These are phyloP conservation scores for Paspalum vaginatum DNA, from an alignment of 176 grass and related monocot species.

Conservation along the genomic window DNA sequence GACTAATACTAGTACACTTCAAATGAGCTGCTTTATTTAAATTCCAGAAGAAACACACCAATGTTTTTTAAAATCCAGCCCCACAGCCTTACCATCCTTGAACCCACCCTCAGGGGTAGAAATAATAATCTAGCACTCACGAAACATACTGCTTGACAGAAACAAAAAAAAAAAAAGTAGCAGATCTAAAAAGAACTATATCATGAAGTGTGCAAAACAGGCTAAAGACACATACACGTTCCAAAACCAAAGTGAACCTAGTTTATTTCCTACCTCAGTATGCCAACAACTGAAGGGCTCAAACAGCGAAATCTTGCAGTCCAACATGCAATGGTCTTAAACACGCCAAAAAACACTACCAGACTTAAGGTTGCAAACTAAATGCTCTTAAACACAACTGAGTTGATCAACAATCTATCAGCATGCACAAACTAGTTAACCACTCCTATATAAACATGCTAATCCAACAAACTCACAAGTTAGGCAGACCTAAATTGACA, in stretches of 20 bases:
- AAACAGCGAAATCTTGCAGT: background rate
- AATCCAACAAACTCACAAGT: background rate
- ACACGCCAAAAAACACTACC: background rate
- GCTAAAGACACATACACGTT: background rate
- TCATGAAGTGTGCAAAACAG: background rate
- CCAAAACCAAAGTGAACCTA: background rate
- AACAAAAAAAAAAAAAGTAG: background rate
- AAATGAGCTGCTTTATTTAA: background rate
- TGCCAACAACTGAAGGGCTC: conserved; percentile 4
- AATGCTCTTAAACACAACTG: background rate
- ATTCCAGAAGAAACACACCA: background rate
- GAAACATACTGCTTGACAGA: background rate
- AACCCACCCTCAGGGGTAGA: background rate
- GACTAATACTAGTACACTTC: background rate
- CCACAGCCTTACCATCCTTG: background rate
- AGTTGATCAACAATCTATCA: background rate
- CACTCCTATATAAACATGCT: background rate
- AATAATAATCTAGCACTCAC: background rate
- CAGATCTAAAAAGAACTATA: background rate
- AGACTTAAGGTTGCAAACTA: background rate
- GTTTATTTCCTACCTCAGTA: background rate
- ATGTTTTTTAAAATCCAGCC: background rate
- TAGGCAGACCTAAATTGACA: background rate
- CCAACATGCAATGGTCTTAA: background rate
- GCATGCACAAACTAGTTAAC: background rate